phyloP scores from a whole-genome alignment of 495 filamentous ascomycete genomes.

The Penicillium paxilli region DNA sequence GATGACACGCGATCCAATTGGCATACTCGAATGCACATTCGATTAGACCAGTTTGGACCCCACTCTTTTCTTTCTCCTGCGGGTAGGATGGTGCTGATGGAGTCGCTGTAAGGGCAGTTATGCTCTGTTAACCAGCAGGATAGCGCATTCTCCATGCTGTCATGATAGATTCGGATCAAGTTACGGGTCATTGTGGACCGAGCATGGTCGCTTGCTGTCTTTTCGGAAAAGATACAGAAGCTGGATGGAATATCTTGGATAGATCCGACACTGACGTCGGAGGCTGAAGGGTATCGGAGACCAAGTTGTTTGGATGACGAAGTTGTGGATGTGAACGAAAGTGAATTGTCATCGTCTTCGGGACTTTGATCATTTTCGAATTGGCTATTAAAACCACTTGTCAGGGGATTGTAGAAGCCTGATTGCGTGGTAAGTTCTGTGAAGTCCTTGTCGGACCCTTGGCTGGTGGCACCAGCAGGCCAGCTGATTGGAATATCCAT shows the following conservation, averaged over 20 bases:
- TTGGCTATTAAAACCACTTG: background rate
- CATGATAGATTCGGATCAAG: constrained; percentile 48
- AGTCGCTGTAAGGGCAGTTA: constrained; percentile 45
- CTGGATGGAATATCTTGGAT: background rate
- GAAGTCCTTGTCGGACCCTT: background rate
- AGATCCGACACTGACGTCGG: background rate
- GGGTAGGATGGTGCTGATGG: background rate
- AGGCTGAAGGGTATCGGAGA: background rate
- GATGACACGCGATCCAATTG: constrained; percentile 37
- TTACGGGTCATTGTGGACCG: constrained; percentile 34
- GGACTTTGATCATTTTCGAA: background rate
- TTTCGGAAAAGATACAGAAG: constrained; percentile 8
- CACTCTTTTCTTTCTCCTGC: constrained; percentile 21
- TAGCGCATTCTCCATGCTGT: constrained; percentile 48
- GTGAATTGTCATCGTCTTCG: background rate
- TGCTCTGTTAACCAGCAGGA: constrained; percentile 50
- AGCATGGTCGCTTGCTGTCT: constrained; percentile 20
- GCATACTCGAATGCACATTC: constrained; percentile 45
- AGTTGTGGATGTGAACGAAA: background rate
- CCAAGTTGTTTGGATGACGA: background rate
- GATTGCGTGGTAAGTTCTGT: background rate
- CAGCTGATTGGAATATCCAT: background rate
- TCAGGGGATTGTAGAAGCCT: background rate
- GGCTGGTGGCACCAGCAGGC: background rate
- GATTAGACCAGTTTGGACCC: constrained; percentile 43